Evolutionary conservation across 805 yeast species (phyloP).

Genomic region (Lachancea sp.): DNA sequence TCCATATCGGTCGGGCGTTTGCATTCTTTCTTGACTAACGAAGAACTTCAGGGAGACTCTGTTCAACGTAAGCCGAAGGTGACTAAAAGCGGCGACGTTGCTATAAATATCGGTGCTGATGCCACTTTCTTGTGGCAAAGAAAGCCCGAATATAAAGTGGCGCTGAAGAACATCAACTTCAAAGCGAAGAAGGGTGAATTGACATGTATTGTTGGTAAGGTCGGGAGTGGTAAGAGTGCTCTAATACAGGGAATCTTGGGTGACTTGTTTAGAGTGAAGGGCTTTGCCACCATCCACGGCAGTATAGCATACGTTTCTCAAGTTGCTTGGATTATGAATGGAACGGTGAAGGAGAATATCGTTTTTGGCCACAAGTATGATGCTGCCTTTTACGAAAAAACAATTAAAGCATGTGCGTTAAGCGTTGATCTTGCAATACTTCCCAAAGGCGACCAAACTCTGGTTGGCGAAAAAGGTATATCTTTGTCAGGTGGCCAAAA

Average conservation of each 20-base stretch:
- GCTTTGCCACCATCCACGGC: slow-evolving; percentile 68
- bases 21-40: slow-evolving; percentile 60
- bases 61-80: slow-evolving; percentile 41
- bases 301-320: slow-evolving; percentile 85
- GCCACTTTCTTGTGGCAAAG: slow-evolving; percentile 79
- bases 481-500: slow-evolving; percentile 97
- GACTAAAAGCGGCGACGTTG: slow-evolving; percentile 54
- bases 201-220: slow-evolving; percentile 81
- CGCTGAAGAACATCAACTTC: slow-evolving; percentile 57
- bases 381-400: slow-evolving; percentile 69
- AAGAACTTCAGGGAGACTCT: slow-evolving; percentile 80
- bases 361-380: slow-evolving; percentile 84
- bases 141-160: slow-evolving; percentile 61
- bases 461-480: slow-evolving; percentile 96
- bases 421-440: slow-evolving; percentile 67
- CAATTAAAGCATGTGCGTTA: slow-evolving; percentile 85
- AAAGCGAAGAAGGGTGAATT: slow-evolving; percentile 67
- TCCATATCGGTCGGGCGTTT: slow-evolving; percentile 77
- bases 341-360: slow-evolving; percentile 84
- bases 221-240: slow-evolving; percentile 87
- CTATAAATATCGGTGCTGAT: slow-evolving; percentile 49
- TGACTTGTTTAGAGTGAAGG: slow-evolving; percentile 69
- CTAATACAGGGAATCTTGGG: slow-evolving; percentile 75
- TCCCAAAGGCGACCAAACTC: slow-evolving; percentile 85
- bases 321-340: slow-evolving; percentile 96